A percentile compares a stretch with the other conserved stretches of the same genome.
Conservation (phyloP, 2,329 filamentous ascomycete species). For the Trichophyton equinum region DNA sequence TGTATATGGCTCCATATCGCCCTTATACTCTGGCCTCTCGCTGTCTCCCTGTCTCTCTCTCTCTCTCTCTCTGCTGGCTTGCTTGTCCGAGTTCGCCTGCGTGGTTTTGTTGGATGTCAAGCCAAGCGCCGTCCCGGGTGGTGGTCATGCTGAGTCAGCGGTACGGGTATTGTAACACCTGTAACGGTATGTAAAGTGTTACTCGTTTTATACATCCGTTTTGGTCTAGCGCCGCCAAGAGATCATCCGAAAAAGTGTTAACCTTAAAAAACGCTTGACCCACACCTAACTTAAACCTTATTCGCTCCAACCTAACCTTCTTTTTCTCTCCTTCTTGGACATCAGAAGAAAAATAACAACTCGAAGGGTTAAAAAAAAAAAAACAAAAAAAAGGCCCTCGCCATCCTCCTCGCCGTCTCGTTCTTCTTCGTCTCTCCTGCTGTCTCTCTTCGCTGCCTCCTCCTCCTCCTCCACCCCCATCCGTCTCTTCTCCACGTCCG, state of each 20-base stretch:
- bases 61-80: neutral
- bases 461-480: neutral
- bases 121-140: too few species aligned
- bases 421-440: neutral
- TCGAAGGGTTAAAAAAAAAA: neutral
- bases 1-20: too few species aligned
- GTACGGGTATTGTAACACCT: neutral
- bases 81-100: neutral
- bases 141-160: neutral
- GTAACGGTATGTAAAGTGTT: neutral
- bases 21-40: neutral
- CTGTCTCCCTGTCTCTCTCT: neutral
- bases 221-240: neutral
- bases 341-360: neutral
- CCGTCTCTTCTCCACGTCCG: neutral
- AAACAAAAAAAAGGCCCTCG: neutral
- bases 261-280: constrained; percentile 3
- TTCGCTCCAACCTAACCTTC: constrained; percentile 1
- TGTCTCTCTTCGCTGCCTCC: neutral
- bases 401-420: neutral
- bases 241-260: constrained; percentile 2
- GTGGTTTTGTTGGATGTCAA: neutral
- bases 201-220: neutral
- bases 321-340: neutral
- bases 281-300: constrained; percentile 2